These are phyloP conservation scores for Alternaria conjuncta DNA, from an alignment of 2,329 filamentous ascomycete species.

Conservation along the genomic window DNA sequence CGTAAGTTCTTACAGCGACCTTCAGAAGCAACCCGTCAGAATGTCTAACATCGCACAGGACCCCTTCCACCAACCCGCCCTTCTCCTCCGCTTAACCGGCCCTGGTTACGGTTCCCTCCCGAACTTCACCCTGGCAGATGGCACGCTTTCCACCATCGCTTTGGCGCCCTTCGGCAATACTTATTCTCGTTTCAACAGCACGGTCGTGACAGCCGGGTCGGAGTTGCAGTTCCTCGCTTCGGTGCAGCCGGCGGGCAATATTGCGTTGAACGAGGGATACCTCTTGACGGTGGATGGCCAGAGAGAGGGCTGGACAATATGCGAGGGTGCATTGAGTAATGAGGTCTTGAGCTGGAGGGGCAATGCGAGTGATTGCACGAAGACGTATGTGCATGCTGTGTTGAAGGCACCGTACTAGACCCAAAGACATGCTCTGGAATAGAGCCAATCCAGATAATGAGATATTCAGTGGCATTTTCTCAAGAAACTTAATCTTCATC, in stretches of 20 bases:
- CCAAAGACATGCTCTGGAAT: too few relatives aligned
- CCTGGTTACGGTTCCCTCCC: slow-evolving; percentile 50
- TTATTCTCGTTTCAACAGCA: slow-evolving; percentile 42
- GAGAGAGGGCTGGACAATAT: slow-evolving; percentile 50
- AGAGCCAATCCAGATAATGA: too few relatives aligned
- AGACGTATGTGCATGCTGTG: slow-evolving; percentile 51
- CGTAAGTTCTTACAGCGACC: slow-evolving; percentile 15
- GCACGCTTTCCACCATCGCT: slow-evolving; percentile 41
- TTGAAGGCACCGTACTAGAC: slow-evolving; percentile 45
- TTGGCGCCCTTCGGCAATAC: slow-evolving; percentile 34
- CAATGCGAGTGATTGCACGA: slow-evolving; percentile 39
- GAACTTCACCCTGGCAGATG: slow-evolving; percentile 46
- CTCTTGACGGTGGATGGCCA: slow-evolving; percentile 47
- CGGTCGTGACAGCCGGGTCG: slow-evolving; percentile 28
- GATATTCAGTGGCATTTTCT: neutral
- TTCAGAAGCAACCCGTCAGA: neutral
- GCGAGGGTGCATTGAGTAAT: slow-evolving; percentile 38
- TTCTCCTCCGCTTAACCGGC: slow-evolving; percentile 48
- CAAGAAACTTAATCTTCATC: slow-evolving; percentile 49
- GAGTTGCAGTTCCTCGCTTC: slow-evolving; percentile 44
- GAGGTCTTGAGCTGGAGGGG: slow-evolving; percentile 50
- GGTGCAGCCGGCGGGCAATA: slow-evolving; percentile 38
- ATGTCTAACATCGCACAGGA: slow-evolving; percentile 21
- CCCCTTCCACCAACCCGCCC: slow-evolving; percentile 42
- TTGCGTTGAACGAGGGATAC: slow-evolving; percentile 46